phyloP scores from a whole-genome alignment of 2,329 filamentous ascomycete species.

The Dothideomycetes sp. region DNA sequence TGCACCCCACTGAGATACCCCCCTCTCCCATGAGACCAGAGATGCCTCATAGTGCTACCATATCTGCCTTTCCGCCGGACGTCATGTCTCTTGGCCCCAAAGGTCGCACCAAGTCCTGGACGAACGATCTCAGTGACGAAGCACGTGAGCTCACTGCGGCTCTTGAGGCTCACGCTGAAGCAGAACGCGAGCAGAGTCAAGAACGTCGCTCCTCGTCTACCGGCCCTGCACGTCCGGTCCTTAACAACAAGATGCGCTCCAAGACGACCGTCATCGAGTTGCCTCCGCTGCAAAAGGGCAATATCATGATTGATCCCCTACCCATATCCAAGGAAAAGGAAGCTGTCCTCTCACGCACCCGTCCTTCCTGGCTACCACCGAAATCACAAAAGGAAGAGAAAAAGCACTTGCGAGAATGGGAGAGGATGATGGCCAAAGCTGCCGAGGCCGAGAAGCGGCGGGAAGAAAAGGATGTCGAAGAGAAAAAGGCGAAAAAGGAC shows the following conservation, averaged over 20 bases:
- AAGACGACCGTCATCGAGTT: constrained; percentile 32
- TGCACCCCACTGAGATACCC: constrained; percentile 1
- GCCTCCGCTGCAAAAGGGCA: constrained; percentile 58
- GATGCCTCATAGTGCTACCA: constrained; percentile 22
- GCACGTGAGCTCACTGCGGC: constrained; percentile 66
- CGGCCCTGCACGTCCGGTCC: constrained; percentile 15
- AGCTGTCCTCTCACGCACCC: constrained; percentile 63
- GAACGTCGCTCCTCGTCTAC: constrained; percentile 8
- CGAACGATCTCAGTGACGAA: constrained; percentile 58
- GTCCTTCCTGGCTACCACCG: constrained; percentile 74
- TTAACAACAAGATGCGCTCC: constrained; percentile 15
- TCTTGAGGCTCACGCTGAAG: constrained; percentile 64
- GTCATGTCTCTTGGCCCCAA: constrained; percentile 14
- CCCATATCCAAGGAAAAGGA: constrained; percentile 81
- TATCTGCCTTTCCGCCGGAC: constrained; percentile 15
- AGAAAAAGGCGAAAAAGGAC: constrained; percentile 40
- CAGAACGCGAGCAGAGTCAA: constrained; percentile 2
- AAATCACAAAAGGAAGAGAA: constrained; percentile 87
- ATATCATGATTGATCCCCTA: constrained; percentile 75
- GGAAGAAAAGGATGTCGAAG: constrained; percentile 37
- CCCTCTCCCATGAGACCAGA: constrained; percentile 2
- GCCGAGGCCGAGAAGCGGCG: constrained; percentile 46
- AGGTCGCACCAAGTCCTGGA: constrained; percentile 58
- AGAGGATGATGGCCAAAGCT: constrained; percentile 64
- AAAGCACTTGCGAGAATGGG: constrained; percentile 75